Percentiles rank a stretch among this genome's conserved stretches.
Evolutionary conservation across 306 rosid genomes (phyloP).

Genomic region (Urtica urens): DNA sequence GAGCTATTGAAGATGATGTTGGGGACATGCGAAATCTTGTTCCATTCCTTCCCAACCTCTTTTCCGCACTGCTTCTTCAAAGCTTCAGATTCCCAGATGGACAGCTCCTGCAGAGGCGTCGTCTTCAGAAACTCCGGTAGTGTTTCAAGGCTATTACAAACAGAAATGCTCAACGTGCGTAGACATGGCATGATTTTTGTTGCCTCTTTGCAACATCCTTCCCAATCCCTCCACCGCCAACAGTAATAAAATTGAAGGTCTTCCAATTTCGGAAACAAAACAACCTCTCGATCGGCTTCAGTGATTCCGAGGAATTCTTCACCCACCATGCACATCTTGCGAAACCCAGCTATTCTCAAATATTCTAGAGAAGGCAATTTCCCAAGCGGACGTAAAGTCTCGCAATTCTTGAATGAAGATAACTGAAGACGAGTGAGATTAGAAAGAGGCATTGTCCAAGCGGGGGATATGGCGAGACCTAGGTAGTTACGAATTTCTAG

Average conservation of each 20-base stretch:
- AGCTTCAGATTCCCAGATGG: not conserved
- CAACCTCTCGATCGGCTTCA: not conserved
- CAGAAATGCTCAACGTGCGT: not conserved
- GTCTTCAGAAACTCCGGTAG: not conserved
- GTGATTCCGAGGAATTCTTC: conserved; percentile 6
- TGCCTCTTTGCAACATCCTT: not conserved
- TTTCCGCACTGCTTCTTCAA: not conserved
- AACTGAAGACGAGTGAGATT: not conserved
- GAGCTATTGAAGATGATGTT: too few species aligned
- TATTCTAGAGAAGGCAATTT: conserved; percentile 3
- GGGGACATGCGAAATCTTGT: not conserved
- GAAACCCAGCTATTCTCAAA: fast-evolving
- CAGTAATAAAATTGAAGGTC: not conserved
- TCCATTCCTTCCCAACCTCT: not conserved
- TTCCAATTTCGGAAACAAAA: conserved; percentile 2
- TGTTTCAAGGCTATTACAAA: not conserved
- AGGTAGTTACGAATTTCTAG: fast-evolving
- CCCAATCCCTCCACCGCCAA: not conserved
- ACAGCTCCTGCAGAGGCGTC: not conserved
- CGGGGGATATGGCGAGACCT: not conserved
- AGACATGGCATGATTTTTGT: not conserved
- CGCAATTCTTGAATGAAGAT: fast-evolving
- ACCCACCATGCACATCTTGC: not conserved
- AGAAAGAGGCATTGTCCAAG: conserved; percentile 5
- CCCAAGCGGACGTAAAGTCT: conserved; percentile 4